Percentiles rank a stretch among this genome's conserved stretches.
Evolutionary conservation across 345 rosid genomes (phyloP).

Genomic region (Eucalyptus cloeziana): DNA sequence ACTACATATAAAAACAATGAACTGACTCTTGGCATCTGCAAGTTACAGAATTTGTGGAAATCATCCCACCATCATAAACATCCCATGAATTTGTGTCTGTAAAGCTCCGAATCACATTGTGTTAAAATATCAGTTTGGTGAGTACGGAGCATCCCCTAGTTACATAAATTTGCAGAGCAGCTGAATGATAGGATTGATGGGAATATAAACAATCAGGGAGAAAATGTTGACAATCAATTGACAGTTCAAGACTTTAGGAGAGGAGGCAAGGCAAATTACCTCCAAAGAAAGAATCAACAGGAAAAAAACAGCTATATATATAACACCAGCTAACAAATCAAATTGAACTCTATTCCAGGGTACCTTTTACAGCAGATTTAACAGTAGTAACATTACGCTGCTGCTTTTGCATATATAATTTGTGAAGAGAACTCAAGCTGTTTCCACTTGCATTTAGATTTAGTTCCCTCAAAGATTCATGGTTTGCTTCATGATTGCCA

Average conservation of each 20-base stretch:
- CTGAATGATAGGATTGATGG: neutral
- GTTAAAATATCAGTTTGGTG: neutral
- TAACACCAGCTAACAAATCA: neutral
- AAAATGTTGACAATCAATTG: neutral
- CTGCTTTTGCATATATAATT: neutral
- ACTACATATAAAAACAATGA: neutral
- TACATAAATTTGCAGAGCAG: neutral
- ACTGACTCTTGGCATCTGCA: neutral
- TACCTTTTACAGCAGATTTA: neutral
- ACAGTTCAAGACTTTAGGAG: neutral
- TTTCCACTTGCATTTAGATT: neutral
- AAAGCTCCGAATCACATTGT: neutral
- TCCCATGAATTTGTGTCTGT: neutral
- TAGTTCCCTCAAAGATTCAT: neutral
- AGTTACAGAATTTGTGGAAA: neutral
- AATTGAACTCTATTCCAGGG: neutral
- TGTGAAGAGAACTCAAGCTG: neutral
- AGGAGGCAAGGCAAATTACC: neutral
- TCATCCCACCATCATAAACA: no score
- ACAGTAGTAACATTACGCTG: neutral
- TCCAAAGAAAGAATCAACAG: neutral
- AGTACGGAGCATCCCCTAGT: neutral
- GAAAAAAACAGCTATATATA: neutral
- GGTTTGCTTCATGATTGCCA: constrained; percentile 16
- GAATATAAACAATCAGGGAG: neutral